Percentiles rank a stretch among this genome's conserved stretches.
Evolutionary conservation across 805 yeast species (phyloP).

Genomic region (Yarrowia sp.): DNA sequence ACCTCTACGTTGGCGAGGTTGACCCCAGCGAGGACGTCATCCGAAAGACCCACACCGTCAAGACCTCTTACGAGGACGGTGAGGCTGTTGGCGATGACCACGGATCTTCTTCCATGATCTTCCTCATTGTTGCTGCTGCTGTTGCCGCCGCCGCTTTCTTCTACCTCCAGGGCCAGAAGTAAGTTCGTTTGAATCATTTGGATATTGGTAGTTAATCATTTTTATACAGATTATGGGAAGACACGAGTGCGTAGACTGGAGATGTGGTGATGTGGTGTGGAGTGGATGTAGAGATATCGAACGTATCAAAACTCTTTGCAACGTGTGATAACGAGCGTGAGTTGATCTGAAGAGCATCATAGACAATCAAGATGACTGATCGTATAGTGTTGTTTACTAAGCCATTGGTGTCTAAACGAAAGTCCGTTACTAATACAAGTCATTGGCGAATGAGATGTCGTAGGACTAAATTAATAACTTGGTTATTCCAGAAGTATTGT

Average conservation of each 20-base stretch:
- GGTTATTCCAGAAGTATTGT: no score
- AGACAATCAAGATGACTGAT: no score
- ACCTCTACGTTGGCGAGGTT: conserved; percentile 76
- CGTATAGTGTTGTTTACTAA: no score
- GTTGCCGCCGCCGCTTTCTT: conserved; percentile 50
- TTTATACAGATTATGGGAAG: conserved; percentile 6
- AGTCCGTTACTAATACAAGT: no score
- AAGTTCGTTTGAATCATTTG: conserved; percentile 32
- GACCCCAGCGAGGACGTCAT: conserved; percentile 57
- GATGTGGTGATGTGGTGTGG: neutral
- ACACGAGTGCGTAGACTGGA: neutral
- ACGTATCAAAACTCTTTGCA: no score
- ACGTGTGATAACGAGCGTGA: no score
- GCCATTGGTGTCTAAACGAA: no score
- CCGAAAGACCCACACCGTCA: conserved; percentile 40
- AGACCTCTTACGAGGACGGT: conserved; percentile 42
- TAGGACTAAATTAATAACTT: no score
- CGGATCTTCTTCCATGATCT: conserved; percentile 44
- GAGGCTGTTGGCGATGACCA: conserved; percentile 42
- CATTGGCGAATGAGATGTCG: no score
- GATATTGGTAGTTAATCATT: conserved; percentile 32
- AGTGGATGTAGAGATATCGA: neutral
- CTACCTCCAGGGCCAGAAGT: conserved; percentile 47
- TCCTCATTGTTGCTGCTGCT: conserved; percentile 47
- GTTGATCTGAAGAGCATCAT: no score